Conservation (phyloP, 2,329 filamentous ascomycete species). For the Pezicula radicicola region DNA sequence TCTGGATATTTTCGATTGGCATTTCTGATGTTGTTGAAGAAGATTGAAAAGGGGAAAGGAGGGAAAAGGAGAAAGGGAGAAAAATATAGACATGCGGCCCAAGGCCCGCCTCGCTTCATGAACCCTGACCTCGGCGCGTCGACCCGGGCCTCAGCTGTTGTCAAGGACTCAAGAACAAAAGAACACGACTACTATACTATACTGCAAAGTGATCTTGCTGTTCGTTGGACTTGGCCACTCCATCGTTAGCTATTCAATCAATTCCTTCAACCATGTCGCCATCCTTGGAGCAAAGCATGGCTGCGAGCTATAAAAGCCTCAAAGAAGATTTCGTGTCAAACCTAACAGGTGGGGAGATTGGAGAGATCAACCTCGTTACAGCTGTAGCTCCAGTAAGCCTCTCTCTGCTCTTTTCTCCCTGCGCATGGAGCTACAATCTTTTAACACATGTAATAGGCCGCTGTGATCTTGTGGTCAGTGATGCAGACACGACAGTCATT, state of each 20-base stretch:
- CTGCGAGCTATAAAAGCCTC: constrained; percentile 74
- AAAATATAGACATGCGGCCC: too few species aligned
- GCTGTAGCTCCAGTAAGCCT: constrained; percentile 77
- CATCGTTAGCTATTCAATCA: background rate
- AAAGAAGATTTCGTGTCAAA: constrained; percentile 97
- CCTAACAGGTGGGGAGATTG: constrained; percentile 76
- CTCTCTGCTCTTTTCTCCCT: background rate
- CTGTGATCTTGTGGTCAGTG: constrained; percentile 82
- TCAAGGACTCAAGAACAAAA: too few species aligned
- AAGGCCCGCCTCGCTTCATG: too few species aligned
- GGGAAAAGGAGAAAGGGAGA: too few species aligned
- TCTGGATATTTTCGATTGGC: too few species aligned
- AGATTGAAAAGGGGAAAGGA: too few species aligned
- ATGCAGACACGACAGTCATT: constrained; percentile 81
- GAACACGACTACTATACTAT: too few species aligned
- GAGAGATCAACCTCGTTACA: constrained; percentile 85
- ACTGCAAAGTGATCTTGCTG: background rate
- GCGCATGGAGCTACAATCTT: constrained; percentile 9
- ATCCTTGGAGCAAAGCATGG: constrained; percentile 31
- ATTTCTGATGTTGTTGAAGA: too few species aligned
- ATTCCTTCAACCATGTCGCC: constrained; percentile 19
- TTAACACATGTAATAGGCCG: constrained; percentile 52
- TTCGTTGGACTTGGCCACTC: background rate
- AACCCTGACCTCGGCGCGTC: too few species aligned
- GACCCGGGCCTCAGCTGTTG: too few species aligned